Conservation (phyloP, 352 stramenopile species). For the Pythium sp. region DNA sequence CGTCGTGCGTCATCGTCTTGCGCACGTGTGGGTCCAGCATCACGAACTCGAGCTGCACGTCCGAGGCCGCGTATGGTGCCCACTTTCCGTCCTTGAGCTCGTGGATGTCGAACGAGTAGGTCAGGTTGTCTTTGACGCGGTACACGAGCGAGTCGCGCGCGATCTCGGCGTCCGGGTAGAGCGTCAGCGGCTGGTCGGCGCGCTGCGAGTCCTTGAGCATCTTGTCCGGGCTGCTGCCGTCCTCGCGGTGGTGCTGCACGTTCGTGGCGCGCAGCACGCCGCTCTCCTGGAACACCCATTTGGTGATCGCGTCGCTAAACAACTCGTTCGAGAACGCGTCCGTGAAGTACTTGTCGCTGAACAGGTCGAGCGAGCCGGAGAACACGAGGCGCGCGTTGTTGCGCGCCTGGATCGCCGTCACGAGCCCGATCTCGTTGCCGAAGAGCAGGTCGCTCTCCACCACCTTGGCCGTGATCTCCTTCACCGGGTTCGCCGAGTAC, state of each 20-base stretch:
- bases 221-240: constrained; percentile 79
- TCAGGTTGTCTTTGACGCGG: constrained; percentile 92
- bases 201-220: constrained; percentile 89
- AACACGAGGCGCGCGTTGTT: constrained; percentile 92
- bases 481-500: constrained; percentile 81
- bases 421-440: constrained; percentile 73
- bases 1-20: constrained; percentile 79
- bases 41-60: constrained; percentile 93
- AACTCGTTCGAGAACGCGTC: constrained; percentile 67
- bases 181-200: constrained; percentile 84
- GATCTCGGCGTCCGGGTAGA: constrained; percentile 86
- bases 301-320: constrained; percentile 68
- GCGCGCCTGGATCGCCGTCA: constrained; percentile 83
- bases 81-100: constrained; percentile 82
- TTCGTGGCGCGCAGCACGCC: constrained; percentile 88
- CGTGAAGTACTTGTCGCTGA: constrained; percentile 85
- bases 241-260: constrained; percentile 80
- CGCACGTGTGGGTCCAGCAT: constrained; percentile 93
- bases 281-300: constrained; percentile 87
- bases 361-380: constrained; percentile 83
- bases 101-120: constrained; percentile 89
- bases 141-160: constrained; percentile 74
- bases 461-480: constrained; percentile 63
- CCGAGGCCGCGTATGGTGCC: constrained; percentile 71
- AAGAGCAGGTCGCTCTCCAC: constrained; percentile 63